Conservation (phyloP, 2,329 filamentous ascomycete species). For the Aspergillus melleus region DNA sequence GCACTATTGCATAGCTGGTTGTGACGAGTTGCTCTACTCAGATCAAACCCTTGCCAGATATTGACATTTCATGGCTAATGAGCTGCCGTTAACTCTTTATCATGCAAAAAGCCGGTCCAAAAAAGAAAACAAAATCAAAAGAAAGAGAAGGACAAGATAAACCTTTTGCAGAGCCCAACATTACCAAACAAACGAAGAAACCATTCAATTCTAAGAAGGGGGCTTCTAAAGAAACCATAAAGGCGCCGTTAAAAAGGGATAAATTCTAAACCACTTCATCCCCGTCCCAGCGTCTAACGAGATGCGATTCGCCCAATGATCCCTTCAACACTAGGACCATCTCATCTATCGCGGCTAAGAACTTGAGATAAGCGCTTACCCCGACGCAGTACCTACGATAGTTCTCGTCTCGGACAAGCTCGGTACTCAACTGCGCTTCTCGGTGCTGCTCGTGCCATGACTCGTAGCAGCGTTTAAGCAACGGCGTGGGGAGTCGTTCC, state of each 20-base stretch:
- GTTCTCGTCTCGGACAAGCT: constrained; percentile 6
- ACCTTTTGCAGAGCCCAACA: too few species aligned
- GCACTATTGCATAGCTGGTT: too few species aligned
- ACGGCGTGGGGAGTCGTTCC: constrained; percentile 4
- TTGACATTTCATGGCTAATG: too few species aligned
- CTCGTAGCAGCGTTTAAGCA: constrained; percentile 7
- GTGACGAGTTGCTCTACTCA: too few species aligned
- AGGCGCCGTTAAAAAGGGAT: not conserved
- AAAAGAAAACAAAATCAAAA: too few species aligned
- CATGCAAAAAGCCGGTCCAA: too few species aligned
- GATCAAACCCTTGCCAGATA: too few species aligned
- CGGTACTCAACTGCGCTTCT: not conserved
- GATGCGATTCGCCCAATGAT: constrained; percentile 6
- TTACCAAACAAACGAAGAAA: too few species aligned
- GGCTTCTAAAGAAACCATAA: not conserved
- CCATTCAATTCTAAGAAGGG: not conserved
- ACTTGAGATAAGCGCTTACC: constrained; percentile 4
- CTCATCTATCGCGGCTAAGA: constrained; percentile 4
- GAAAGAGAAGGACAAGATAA: too few species aligned
- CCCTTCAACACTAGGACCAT: constrained; percentile 8
- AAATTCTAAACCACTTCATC: not conserved
- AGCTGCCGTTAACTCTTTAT: too few species aligned
- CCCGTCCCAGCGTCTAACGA: constrained; percentile 1
- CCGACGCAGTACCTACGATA: constrained; percentile 9
- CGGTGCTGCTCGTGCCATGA: constrained; percentile 1